phyloP scores from a whole-genome alignment of 2,329 filamentous ascomycete species.

The Sclerotinia glacialis region DNA sequence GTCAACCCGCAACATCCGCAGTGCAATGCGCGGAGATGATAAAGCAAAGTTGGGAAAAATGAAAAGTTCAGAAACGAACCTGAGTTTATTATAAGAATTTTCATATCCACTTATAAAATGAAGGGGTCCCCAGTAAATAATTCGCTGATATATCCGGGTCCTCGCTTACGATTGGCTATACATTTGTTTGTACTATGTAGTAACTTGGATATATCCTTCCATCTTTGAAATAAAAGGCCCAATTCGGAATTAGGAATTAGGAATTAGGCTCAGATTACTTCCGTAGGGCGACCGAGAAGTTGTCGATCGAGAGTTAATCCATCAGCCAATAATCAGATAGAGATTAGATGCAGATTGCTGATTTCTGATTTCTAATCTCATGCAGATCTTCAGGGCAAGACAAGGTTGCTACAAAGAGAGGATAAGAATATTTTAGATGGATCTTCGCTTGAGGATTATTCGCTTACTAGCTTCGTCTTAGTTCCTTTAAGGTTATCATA shows the following conservation, averaged over 20 bases:
- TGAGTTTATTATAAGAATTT: constrained; percentile 14
- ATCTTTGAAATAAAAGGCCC: neutral
- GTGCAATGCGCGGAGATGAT: neutral
- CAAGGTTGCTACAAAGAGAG: neutral
- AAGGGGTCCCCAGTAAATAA: neutral
- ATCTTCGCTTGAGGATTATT: neutral
- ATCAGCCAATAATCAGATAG: neutral
- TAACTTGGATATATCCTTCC: neutral
- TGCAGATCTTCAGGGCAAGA: neutral
- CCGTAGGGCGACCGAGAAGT: too few relatives aligned
- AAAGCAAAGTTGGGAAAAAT: constrained; percentile 1
- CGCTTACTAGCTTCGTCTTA: neutral
- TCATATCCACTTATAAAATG: neutral
- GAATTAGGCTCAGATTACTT: neutral
- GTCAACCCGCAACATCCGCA: neutral
- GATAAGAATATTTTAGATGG: neutral
- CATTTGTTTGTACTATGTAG: neutral
- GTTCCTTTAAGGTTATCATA: constrained; percentile 3
- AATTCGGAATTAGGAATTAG: too few relatives aligned
- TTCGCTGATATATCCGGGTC: neutral
- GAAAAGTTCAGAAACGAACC: neutral
- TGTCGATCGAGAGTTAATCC: neutral
- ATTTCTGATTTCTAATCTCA: neutral
- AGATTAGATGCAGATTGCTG: neutral
- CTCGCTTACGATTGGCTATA: neutral